Percentiles rank a stretch among this genome's conserved stretches.
These are phyloP conservation scores for Colletotrichum navitas DNA, from an alignment of 2,329 filamentous ascomycete genomes.

Conservation along the genomic window DNA sequence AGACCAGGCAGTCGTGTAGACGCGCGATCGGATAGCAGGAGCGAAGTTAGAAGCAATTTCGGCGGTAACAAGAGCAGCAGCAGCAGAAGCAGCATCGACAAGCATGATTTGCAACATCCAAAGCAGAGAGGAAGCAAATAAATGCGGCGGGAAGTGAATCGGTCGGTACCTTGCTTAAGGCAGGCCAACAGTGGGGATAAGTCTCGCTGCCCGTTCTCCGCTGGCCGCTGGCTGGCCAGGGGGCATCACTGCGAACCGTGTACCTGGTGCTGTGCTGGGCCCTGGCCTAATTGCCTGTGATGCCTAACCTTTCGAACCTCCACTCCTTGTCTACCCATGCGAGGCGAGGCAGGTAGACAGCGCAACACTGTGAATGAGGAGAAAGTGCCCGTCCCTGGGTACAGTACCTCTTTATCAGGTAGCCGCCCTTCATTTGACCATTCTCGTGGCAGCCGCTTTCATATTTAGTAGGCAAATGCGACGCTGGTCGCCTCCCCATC, in stretches of 20 bases:
- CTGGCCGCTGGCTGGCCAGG: conserved; percentile 2
- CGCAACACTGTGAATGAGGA: not conserved
- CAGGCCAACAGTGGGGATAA: conserved; percentile 7
- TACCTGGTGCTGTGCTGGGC: conserved; percentile 18
- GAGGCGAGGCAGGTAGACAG: not conserved
- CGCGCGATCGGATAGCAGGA: not conserved
- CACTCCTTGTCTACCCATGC: not conserved
- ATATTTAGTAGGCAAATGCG: not conserved
- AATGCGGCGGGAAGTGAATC: conserved; percentile 8
- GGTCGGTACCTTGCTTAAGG: conserved; percentile 16
- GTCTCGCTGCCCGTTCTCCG: conserved; percentile 22
- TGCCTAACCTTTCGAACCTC: not conserved
- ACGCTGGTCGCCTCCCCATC: not conserved
- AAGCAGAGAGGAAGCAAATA: conserved; percentile 21
- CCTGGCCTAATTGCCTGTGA: not conserved
- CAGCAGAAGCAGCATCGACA: not conserved
- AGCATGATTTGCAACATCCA: conserved; percentile 38
- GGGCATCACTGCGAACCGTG: conserved; percentile 34
- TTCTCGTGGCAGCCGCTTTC: not conserved
- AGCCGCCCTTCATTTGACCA: not conserved
- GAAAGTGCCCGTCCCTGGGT: not conserved
- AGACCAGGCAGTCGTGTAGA: not conserved
- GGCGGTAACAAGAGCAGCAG: conserved; percentile 1
- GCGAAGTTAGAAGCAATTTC: not conserved
- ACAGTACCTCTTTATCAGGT: not conserved